These are phyloP conservation scores for Populus hybrid DNA, from an alignment of 441 rosid species.

Conservation along the genomic window DNA sequence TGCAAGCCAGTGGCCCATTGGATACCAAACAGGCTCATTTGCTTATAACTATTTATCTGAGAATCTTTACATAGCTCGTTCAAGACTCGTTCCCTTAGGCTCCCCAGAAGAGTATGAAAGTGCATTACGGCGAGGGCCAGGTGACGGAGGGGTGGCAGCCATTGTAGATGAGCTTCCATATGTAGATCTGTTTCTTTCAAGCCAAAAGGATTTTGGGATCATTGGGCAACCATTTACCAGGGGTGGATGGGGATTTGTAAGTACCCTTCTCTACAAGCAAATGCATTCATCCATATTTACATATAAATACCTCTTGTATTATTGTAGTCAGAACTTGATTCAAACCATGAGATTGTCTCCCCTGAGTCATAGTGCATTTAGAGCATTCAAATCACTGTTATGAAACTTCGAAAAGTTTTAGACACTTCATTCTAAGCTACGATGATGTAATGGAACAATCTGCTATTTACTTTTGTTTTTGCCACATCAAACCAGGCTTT, in stretches of 20 bases:
- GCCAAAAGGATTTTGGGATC: slow-evolving; percentile 53
- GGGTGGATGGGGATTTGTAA: slow-evolving; percentile 97
- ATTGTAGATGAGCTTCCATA: slow-evolving; percentile 81
- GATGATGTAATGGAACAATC: neutral
- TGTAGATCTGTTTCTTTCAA: slow-evolving; percentile 59
- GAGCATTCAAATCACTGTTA: neutral
- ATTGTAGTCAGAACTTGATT: neutral
- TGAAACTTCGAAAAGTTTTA: neutral
- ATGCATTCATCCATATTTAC: neutral
- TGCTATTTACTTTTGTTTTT: neutral
- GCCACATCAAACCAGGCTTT: slow-evolving; percentile 52
- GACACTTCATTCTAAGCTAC: neutral
- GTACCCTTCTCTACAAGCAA: slow-evolving; percentile 30
- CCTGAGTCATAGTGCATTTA: neutral
- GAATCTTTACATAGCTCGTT: slow-evolving; percentile 50
- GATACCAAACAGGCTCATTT: slow-evolving; percentile 84
- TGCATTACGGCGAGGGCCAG: slow-evolving; percentile 67
- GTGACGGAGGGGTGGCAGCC: slow-evolving; percentile 71
- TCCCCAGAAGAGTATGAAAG: slow-evolving; percentile 65
- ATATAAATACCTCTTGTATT: neutral
- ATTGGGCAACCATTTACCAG: slow-evolving; percentile 73
- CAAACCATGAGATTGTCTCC: neutral
- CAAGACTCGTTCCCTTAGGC: slow-evolving; percentile 58
- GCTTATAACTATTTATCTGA: slow-evolving; percentile 53
- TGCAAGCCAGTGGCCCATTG: slow-evolving; percentile 58